These are phyloP conservation scores for Tephrocybe sp. DNA, from an alignment of 768 basidiomycete species.

Conservation along the genomic window DNA sequence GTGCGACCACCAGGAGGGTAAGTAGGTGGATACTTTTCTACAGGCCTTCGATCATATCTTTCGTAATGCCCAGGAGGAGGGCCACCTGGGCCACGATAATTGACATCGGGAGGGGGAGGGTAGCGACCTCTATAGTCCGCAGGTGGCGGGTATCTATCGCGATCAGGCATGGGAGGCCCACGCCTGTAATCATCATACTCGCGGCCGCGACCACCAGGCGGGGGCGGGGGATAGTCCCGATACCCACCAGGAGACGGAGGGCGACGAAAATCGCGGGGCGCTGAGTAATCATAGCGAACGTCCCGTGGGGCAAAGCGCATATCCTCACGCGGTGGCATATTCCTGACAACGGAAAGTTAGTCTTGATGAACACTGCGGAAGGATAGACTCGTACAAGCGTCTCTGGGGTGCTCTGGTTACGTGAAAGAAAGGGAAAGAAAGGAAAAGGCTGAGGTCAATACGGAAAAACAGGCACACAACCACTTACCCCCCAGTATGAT, in stretches of 20 bases:
- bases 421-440: slow-evolving; percentile 1
- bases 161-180: slow-evolving; percentile 38
- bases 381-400: slow-evolving; percentile 45
- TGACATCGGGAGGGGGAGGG: slow-evolving; percentile 49
- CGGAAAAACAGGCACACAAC: neutral
- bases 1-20: slow-evolving; percentile 53
- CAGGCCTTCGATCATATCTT: slow-evolving; percentile 55
- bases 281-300: slow-evolving; percentile 59
- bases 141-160: slow-evolving; percentile 54
- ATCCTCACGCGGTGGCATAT: slow-evolving; percentile 54
- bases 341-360: slow-evolving; percentile 38
- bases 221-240: slow-evolving; percentile 56
- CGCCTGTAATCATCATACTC: slow-evolving; percentile 73
- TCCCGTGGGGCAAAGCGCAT: slow-evolving; percentile 50
- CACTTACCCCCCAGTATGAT: slow-evolving; percentile 51
- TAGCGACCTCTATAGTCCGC: slow-evolving; percentile 57
- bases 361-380: slow-evolving; percentile 64
- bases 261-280: slow-evolving; percentile 59
- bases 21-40: slow-evolving; percentile 43
- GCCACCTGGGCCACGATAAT: slow-evolving; percentile 50
- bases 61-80: slow-evolving; percentile 57
- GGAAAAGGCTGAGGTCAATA: neutral
- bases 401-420: slow-evolving; percentile 30
- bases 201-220: slow-evolving; percentile 49
- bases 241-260: slow-evolving; percentile 65